Evolutionary conservation across 2,329 filamentous ascomycete genomes (phyloP).

Genomic region (Keithomyces neogunnii): DNA sequence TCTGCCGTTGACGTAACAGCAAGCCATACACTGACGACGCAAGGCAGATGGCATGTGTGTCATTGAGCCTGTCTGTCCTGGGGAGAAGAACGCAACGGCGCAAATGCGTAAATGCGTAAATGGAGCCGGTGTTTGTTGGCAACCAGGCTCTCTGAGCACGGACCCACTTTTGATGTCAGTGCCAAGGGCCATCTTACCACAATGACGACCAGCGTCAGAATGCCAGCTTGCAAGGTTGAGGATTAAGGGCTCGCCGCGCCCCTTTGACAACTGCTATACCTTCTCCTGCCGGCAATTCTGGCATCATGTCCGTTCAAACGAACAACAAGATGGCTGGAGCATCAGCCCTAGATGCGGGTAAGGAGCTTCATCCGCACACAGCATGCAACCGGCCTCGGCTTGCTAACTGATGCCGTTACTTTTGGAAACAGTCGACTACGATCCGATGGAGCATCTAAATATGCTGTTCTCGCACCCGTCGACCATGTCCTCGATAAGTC

Average conservation of each 20-base stretch:
- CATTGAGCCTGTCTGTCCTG: too few relatives aligned
- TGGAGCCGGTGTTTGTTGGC: too few relatives aligned
- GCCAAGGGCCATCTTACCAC: too few relatives aligned
- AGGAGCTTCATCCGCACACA: slow-evolving; percentile 7
- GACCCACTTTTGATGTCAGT: slow-evolving; percentile 1
- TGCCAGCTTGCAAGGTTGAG: not conserved
- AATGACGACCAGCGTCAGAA: not conserved
- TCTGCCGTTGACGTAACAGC: too few relatives aligned
- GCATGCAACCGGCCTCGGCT: not conserved
- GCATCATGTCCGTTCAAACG: slow-evolving; percentile 21
- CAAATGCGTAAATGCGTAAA: too few relatives aligned
- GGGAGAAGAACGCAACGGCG: too few relatives aligned
- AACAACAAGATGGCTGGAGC: slow-evolving; percentile 28
- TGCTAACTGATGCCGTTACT: not conserved
- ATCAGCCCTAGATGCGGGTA: slow-evolving; percentile 37
- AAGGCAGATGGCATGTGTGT: too few relatives aligned
- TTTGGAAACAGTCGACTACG: slow-evolving; percentile 58
- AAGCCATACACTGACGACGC: too few relatives aligned
- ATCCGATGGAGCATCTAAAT: slow-evolving; percentile 89
- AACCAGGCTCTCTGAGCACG: too few relatives aligned
- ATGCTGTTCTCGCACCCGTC: slow-evolving; percentile 86
- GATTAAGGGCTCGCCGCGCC: not conserved
- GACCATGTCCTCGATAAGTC: slow-evolving; percentile 66
- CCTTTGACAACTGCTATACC: not conserved
- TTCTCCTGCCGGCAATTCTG: not conserved